Evolutionary conservation across 768 basidiomycete species (phyloP).

Genomic region (Suillus subaureus): DNA sequence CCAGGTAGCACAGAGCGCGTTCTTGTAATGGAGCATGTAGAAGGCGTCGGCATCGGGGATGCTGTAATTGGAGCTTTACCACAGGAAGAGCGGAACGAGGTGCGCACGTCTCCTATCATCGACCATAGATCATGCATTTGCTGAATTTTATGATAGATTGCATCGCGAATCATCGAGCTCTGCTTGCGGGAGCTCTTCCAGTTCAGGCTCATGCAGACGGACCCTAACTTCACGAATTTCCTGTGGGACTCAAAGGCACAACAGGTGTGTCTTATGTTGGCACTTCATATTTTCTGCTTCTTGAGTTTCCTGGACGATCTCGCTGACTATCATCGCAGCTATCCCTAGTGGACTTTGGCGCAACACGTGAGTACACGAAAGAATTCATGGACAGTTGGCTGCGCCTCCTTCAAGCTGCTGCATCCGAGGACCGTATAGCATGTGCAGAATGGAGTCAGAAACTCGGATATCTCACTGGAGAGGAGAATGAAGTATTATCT

Average conservation of each 20-base stretch:
- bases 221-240: slow-evolving; percentile 99
- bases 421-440: slow-evolving; percentile 60
- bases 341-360: slow-evolving; percentile 95
- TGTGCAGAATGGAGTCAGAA: slow-evolving; percentile 77
- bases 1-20: slow-evolving; percentile 80
- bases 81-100: slow-evolving; percentile 73
- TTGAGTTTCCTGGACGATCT: neutral
- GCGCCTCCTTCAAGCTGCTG: slow-evolving; percentile 78
- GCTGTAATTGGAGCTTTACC: slow-evolving; percentile 52
- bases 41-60: slow-evolving; percentile 81
- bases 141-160: slow-evolving; percentile 59
- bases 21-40: slow-evolving; percentile 86
- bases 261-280: slow-evolving; percentile 46
- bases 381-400: slow-evolving; percentile 91
- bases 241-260: slow-evolving; percentile 74
- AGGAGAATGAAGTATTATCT: slow-evolving; percentile 72
- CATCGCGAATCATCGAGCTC: slow-evolving; percentile 75
- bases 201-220: slow-evolving; percentile 95
- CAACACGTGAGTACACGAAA: slow-evolving; percentile 82
- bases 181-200: slow-evolving; percentile 90
- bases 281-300: neutral
- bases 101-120: slow-evolving; percentile 31
- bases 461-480: slow-evolving; percentile 88
- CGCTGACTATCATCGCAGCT: slow-evolving; percentile 43
- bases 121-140: neutral